Evolutionary conservation across 2,329 filamentous ascomycete genomes (phyloP).

Genomic region (Hirsutella minnesotensis): DNA sequence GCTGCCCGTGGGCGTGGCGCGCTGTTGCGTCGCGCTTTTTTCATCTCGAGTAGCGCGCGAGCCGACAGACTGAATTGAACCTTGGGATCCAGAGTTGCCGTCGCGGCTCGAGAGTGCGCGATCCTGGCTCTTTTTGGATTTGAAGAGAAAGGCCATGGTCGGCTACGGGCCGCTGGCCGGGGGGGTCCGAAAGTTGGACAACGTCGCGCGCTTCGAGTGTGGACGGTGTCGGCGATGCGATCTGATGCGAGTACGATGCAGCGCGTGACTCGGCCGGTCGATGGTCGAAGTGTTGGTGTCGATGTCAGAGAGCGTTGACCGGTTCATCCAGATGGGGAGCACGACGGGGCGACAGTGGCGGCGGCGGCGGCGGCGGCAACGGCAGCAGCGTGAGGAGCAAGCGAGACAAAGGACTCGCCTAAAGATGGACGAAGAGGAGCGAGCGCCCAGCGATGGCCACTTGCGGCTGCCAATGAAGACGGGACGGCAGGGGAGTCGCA

Average conservation of each 20-base stretch:
- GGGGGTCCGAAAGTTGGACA: conserved; percentile 10
- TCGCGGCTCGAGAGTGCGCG: conserved; percentile 45
- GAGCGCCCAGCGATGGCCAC: conserved; percentile 6
- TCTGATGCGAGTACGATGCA: neutral
- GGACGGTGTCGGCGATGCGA: conserved; percentile 1
- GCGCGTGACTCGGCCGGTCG: neutral
- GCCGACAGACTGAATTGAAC: conserved; percentile 35
- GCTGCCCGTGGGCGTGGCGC: conserved; percentile 67
- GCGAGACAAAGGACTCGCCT: neutral
- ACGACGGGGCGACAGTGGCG: neutral
- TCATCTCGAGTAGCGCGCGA: conserved; percentile 38
- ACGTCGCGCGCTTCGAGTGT: conserved; percentile 8
- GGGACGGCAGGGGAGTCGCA: conserved; percentile 19
- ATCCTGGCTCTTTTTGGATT: conserved; percentile 67
- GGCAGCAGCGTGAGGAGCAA: neutral
- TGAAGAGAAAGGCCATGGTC: conserved; percentile 72
- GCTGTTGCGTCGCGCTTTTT: conserved; percentile 37
- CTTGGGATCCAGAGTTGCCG: conserved; percentile 34
- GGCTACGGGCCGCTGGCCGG: conserved; percentile 26
- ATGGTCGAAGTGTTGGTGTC: neutral
- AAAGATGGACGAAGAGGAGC: neutral
- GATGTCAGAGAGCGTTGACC: neutral
- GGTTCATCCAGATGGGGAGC: conserved; percentile 1
- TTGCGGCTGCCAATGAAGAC: conserved; percentile 10
- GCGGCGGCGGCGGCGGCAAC: neutral